Conservation (phyloP, 164 flowering plant genomes). For the Liriodendron chinense region DNA sequence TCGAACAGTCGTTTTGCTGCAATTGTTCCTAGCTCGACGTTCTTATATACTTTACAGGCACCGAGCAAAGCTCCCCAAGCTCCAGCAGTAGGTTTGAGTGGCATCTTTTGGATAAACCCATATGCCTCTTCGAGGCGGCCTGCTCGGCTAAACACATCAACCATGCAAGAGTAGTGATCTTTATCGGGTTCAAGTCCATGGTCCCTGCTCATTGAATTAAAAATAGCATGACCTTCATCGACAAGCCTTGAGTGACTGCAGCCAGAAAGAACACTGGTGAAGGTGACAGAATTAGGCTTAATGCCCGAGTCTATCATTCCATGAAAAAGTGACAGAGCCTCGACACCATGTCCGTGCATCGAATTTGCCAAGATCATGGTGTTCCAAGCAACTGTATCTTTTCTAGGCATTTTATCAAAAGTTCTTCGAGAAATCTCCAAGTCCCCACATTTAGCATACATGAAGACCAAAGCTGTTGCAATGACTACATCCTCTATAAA, state of each 20-base stretch:
- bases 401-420: conserved; percentile 34
- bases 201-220: conserved; percentile 41
- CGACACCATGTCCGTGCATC: conserved; percentile 56
- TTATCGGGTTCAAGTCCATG: conserved; percentile 40
- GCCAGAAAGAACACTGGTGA: conserved; percentile 50
- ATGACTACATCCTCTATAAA: conserved; percentile 28
- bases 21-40: conserved; percentile 44
- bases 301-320: conserved; percentile 43
- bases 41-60: conserved; percentile 54
- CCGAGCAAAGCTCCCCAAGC: conserved; percentile 69
- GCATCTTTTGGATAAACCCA: conserved; percentile 49
- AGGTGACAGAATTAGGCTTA: conserved; percentile 53
- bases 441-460: conserved; percentile 67
- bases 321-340: conserved; percentile 44
- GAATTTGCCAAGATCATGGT: conserved; percentile 59
- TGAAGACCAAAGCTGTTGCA: conserved; percentile 44
- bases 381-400: conserved; percentile 59
- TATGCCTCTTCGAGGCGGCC: conserved; percentile 55
- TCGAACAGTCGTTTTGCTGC: conserved; percentile 48
- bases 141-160: conserved; percentile 54
- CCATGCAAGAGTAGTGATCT: conserved; percentile 58
- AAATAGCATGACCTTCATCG: conserved; percentile 38
- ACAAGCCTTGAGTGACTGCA: conserved; percentile 58
- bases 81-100: conserved; percentile 44
- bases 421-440: conserved; percentile 32